These are phyloP conservation scores for Papilionanthe hybrid DNA, from an alignment of 116 monocot species.

Conservation along the genomic window DNA sequence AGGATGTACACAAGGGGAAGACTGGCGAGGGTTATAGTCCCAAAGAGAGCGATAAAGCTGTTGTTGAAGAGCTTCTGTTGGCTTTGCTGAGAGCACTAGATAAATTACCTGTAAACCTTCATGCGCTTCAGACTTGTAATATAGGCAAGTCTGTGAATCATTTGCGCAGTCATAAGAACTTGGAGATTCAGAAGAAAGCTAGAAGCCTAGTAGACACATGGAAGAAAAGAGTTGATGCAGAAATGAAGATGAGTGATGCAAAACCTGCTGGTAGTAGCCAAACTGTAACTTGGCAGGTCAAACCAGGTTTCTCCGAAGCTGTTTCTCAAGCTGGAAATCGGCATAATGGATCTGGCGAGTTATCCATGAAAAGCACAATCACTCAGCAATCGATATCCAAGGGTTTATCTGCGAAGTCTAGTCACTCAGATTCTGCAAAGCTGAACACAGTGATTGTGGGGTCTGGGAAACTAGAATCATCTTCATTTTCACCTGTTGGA, in stretches of 20 bases:
- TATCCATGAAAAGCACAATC: constrained; percentile 15
- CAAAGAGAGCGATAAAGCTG: constrained; percentile 59
- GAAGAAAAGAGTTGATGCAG: constrained; percentile 85
- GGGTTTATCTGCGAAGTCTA: constrained; percentile 15
- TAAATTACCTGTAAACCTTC: constrained; percentile 69
- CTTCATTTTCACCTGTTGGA: constrained; percentile 9
- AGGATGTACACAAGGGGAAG: constrained; percentile 62
- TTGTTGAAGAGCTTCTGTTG: constrained; percentile 51
- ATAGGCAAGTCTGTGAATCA: constrained; percentile 63
- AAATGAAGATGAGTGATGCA: constrained; percentile 62
- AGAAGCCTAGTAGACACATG: constrained; percentile 68
- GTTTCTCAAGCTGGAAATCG: constrained; percentile 30
- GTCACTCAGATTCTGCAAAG: no score
- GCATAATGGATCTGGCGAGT: constrained; percentile 29
- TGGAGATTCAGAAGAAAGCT: constrained; percentile 70
- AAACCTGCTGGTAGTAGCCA: constrained; percentile 33
- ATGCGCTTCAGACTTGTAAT: constrained; percentile 57
- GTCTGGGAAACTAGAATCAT: constrained; percentile 22
- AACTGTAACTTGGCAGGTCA: constrained; percentile 40
- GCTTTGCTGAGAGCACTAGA: constrained; percentile 64
- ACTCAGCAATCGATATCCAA: constrained; percentile 33
- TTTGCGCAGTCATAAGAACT: constrained; percentile 58
- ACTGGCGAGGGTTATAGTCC: constrained; percentile 52
- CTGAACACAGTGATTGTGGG: constrained; percentile 3
- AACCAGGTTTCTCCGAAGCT: constrained; percentile 37